Evolutionary conservation across 2,329 filamentous ascomycete species (phyloP), one percentile per base, ranked within the genome.

Genomic region (Orbilia ellipsospora): DNA sequence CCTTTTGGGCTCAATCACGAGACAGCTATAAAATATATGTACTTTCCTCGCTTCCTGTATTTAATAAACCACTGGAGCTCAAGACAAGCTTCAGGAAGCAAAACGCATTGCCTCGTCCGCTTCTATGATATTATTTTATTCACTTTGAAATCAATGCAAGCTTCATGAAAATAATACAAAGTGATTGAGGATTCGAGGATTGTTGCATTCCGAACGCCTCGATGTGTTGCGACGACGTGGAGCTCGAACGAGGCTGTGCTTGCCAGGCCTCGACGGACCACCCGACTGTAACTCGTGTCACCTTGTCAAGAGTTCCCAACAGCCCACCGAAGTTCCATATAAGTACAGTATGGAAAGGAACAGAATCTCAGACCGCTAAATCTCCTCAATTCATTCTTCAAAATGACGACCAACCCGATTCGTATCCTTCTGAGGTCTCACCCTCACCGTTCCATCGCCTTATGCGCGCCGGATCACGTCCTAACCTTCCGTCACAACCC

Each of bases 391-490:
- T 63, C 20, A 42, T 64, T 59, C 50, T 52, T 50, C 72, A 75
- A 69, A 45, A 75, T 75, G 72, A 48, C 40, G 40, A 54, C 72
- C 90, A 69, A 90, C 93, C 83, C 90, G 90, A 80, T 75, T 36
- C 72, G 72, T 16, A 89, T 97, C 76, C 88, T 95, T 80, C 89
- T 96, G 82, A 91, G 91, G 84, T 93, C 97, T 81, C 89, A 92
- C 81, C 93, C 93, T 78, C 89, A 93, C 81, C 92, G 94, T 78
- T 91, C 93, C 78, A 93, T 98, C 82, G 93, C 93, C 78, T 90
- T 98, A 78, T 90, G 90, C 44, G 94, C 93, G 31, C 84, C 89
- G 48, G 88, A 90, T 18, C 90, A 96, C 82, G 91, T 90, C 80
- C 87, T 98, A 79, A 90, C 97, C 78, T 92, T 98, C 81, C 90